Evolutionary conservation across 2,329 filamentous ascomycete genomes (phyloP).

Genomic region (Xylaria sp.): DNA sequence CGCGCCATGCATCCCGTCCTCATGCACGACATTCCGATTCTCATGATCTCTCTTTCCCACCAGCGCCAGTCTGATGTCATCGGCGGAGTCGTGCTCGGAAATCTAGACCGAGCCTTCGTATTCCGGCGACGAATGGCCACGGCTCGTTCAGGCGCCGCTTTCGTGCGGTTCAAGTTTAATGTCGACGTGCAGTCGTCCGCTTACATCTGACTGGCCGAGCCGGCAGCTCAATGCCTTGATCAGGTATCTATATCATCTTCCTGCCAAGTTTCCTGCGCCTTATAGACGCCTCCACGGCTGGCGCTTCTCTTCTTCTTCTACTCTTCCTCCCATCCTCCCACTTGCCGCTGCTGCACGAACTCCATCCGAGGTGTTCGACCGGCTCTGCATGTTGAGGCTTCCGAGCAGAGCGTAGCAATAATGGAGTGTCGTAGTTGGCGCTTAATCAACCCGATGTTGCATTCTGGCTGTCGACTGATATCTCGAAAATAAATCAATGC

Average conservation of each 20-base stretch:
- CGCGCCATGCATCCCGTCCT: constrained; percentile 22
- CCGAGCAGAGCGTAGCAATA: background rate
- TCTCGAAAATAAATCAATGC: background rate
- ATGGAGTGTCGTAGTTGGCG: background rate
- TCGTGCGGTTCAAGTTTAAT: constrained; percentile 8
- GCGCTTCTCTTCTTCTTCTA: background rate
- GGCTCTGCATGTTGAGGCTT: background rate
- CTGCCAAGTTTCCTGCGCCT: constrained; percentile 20
- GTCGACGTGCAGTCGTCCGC: constrained; percentile 9
- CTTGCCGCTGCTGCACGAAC: background rate
- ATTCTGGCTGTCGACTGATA: background rate
- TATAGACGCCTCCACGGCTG: constrained; percentile 5
- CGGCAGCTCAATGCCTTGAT: constrained; percentile 18
- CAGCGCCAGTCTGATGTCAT: constrained; percentile 5
- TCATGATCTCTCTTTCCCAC: constrained; percentile 17
- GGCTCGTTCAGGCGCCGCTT: constrained; percentile 5
- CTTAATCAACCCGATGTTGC: background rate
- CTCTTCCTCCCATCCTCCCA: background rate
- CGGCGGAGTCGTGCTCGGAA: background rate
- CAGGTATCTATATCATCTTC: constrained; percentile 11
- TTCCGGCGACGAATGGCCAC: background rate
- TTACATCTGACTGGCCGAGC: constrained; percentile 14
- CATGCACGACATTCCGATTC: constrained; percentile 23
- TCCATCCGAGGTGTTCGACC: background rate
- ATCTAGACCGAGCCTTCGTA: constrained; percentile 13